Evolutionary conservation across 441 rosid genomes (phyloP).

Genomic region (Flueggea neowawraea): DNA sequence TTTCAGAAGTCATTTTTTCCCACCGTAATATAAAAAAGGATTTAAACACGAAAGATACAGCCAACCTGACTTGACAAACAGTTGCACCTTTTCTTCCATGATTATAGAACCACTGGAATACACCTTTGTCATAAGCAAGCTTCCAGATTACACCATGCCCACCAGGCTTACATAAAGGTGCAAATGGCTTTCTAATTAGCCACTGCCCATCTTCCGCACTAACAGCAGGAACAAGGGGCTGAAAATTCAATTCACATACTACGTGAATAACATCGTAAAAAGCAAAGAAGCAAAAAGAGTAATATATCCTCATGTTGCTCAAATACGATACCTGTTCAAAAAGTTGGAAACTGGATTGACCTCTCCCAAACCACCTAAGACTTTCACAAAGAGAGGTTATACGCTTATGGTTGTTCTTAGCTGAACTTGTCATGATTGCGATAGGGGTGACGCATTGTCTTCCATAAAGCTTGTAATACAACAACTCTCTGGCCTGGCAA

Average conservation of each 20-base stretch:
- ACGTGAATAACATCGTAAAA: slow-evolving; percentile 8
- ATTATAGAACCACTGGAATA: slow-evolving; percentile 74
- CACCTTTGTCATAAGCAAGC: slow-evolving; percentile 87
- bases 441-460: slow-evolving; percentile 88
- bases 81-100: slow-evolving; percentile 95
- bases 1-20: not conserved
- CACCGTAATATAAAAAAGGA: slow-evolving; percentile 12
- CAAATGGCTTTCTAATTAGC: slow-evolving; percentile 66
- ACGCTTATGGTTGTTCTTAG: slow-evolving; percentile 84
- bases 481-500: slow-evolving; percentile 82
- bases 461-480: slow-evolving; percentile 83
- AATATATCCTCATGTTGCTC: slow-evolving; percentile 6
- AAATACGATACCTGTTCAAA: slow-evolving; percentile 77
- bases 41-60: slow-evolving; percentile 15
- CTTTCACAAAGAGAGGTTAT: slow-evolving; percentile 73
- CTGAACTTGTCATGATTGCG: slow-evolving; percentile 96
- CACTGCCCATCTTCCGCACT: slow-evolving; percentile 88
- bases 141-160: slow-evolving; percentile 99
- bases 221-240: slow-evolving; percentile 93
- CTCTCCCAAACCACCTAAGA: slow-evolving; percentile 91
- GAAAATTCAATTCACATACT: slow-evolving; percentile 26
- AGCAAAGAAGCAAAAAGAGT: not conserved
- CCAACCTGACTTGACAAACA: slow-evolving; percentile 94
- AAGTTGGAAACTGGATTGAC: slow-evolving; percentile 77
- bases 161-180: slow-evolving; percentile 90